Base-by-base conservation (phyloP, 148 eudicot genomes). In the Beta vulgaris region DNA sequence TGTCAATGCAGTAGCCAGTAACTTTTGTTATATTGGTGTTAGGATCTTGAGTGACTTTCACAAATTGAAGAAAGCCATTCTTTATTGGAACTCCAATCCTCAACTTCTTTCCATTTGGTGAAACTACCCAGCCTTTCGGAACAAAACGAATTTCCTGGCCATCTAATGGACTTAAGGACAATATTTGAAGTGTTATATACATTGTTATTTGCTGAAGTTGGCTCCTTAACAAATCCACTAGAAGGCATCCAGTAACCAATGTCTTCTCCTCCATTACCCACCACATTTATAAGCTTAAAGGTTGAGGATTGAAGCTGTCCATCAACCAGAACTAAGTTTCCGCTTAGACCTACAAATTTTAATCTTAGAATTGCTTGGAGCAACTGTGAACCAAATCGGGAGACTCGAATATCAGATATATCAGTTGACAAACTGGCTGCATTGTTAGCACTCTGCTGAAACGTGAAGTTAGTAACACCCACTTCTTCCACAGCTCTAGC, bases 81-180 rank as follows among this genome's bases (percentile, higher is more conserved):
- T 84, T 89, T 9, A 77, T 64, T 1, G 92, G 96, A 76, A 89
- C 86, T 55, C 83, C 88, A 11, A 91, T 71, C 59, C 51, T 82
- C 70, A 91, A 66, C 60, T 67, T 78, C 43, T 81, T 85, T 40
- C 82, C 91, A 58, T 82, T 83, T 25, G 88, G 76, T 14, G 92
- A 86, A 44, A 75, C 64, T 57, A 87, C 96, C 93, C 95, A 90
- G 32, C 90, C 90, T 84, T 78, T 85, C 3, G 96, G 96, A 6
- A 72, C 58, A 18, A 18, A 35, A 9, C 36, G 81, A 55, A 35
- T 84, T 85, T 12, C 98, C 93, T 0, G 55, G 98, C 95, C 95
- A 90, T 63, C 79, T 78, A 25, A 88, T 83, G 55, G 80, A 3
- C 39, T 71, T 73, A 60, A 88, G 86, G 57, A 86, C 73, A 1